phyloP scores from a whole-genome alignment of 2,329 filamentous ascomycete species.

The Aurifilum marmelostoma region DNA sequence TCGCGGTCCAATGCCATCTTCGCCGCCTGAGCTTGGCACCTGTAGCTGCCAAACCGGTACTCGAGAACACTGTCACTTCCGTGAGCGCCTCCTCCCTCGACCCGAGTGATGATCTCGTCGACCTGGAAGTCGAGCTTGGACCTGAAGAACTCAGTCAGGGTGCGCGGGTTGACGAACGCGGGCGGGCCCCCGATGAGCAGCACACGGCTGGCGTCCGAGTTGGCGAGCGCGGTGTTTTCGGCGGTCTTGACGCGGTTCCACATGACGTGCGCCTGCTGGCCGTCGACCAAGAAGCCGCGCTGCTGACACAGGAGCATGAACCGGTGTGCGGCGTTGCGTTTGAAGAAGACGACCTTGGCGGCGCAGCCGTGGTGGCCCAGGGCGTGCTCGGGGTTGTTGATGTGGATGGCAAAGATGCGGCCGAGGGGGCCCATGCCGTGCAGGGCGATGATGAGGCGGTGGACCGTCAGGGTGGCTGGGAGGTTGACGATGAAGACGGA shows the following conservation, averaged over 20 bases:
- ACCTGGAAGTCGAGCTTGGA: conserved; percentile 50
- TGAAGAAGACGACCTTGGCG: conserved; percentile 55
- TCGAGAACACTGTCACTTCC: conserved; percentile 43
- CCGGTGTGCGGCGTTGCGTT: conserved; percentile 42
- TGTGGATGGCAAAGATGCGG: conserved; percentile 54
- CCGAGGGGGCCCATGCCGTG: conserved; percentile 51
- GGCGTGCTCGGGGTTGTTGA: conserved; percentile 51
- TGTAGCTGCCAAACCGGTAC: conserved; percentile 58
- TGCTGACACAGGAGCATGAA: conserved; percentile 35
- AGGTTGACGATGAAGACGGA: conserved; percentile 58
- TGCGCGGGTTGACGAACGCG: conserved; percentile 46
- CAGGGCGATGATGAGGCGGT: conserved; percentile 49
- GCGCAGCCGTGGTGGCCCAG: conserved; percentile 44
- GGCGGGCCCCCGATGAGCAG: conserved; percentile 53
- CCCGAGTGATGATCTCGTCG: conserved; percentile 44
- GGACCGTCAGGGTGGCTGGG: conserved; percentile 46
- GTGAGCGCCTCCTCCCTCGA: conserved; percentile 24
- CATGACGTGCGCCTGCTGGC: conserved; percentile 43
- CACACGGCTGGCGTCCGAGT: conserved; percentile 44
- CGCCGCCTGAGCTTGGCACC: conserved; percentile 57
- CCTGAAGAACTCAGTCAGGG: conserved; percentile 47
- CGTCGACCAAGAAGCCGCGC: conserved; percentile 43
- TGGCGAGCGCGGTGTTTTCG: conserved; percentile 36
- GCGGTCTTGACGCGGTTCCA: conserved; percentile 54
- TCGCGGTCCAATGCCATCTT: conserved; percentile 38